Conservation (phyloP, 75 land plant species). For the Larix kaempferi region DNA sequence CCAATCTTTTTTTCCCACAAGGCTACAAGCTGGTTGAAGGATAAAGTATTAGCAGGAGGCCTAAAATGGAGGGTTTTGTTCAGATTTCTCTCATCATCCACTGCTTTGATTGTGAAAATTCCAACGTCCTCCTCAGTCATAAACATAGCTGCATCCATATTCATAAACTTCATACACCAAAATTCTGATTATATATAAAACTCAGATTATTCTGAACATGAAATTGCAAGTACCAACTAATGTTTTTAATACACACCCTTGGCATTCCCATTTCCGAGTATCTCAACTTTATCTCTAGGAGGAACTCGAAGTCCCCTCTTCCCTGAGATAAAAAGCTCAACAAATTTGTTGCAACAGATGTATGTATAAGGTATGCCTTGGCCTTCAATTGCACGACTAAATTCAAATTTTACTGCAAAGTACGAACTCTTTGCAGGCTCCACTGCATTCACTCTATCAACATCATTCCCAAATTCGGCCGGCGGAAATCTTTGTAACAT, state of each 20-base stretch:
- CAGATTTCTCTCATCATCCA: conserved; percentile 26
- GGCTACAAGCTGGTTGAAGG: conserved; percentile 11
- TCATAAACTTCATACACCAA: not conserved
- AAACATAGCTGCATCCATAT: conserved; percentile 15
- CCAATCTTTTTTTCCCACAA: conserved; percentile 45
- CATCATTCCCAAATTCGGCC: conserved; percentile 61
- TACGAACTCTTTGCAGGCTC: conserved; percentile 10
- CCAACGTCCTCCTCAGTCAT: conserved; percentile 28
- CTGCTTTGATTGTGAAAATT: conserved; percentile 21
- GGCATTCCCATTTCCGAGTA: conserved; percentile 29
- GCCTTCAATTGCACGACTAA: conserved; percentile 31
- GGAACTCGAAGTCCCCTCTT: not conserved
- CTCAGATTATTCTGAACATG: not conserved
- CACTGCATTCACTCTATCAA: conserved; percentile 14
- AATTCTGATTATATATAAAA: not conserved
- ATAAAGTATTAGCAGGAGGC: conserved; percentile 13
- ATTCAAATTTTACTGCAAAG: conserved; percentile 21
- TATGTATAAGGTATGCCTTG: conserved; percentile 41
- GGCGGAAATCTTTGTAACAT: conserved; percentile 44
- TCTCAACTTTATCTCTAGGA: conserved; percentile 25
- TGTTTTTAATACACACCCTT: conserved; percentile 17
- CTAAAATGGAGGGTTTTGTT: conserved; percentile 18
- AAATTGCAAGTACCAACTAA: not conserved
- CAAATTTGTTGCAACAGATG: conserved; percentile 21
- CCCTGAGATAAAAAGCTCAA: conserved; percentile 22